Evolutionary conservation across 805 yeast genomes (phyloP), one percentile per base, ranked within the genome.

Genomic region (Tetrapisispora iriomotensis): DNA sequence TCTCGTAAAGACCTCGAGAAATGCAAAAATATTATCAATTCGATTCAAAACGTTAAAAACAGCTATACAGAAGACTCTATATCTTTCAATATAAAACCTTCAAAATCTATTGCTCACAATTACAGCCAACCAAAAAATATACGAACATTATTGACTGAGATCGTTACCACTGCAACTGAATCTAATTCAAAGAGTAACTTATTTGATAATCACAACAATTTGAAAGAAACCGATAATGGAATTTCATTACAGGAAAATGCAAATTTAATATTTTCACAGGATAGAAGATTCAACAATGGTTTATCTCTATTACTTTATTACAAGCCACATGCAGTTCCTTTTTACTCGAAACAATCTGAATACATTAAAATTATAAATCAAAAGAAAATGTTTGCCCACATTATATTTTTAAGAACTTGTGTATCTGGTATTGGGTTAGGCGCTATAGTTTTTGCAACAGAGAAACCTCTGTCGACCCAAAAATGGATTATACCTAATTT

Each of bases 391-490:
- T 61, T 82, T 33, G 81, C 87, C 0, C 65, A 72, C 0, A 60
- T 75, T 24, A 77, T 79, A 21, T 83, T 83, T 0, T 53, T 78
- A 22, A 65, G 96, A 47, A 84, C 95, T 0, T 65, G 85, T 34
- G 72, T 94, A 0, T 41, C 49, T n/a, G 61, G 61, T 6, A 25
- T 58, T 15, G 62, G 62, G 1, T 47, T 47, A 37, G 59, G 58
- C 4, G 61, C 61, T 3, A 47, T 57, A 4, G 47, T 49, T 2
- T 53, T 47, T 41, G 51, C 60, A 1, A 49, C 62, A 9, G 60
- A 86, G 41, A 69, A 70, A 38, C 96, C 96, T 1, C 62, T 88
- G 39, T 70, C 85, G 29, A 86, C 96, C 0, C 96, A 90, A 55
- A 77, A 80, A 45, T 82, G 86, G 52, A 82, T 83, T 0, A 76